Conservation (phyloP, 495 filamentous ascomycete species). For the Talaromyces trachyspermus region DNA sequence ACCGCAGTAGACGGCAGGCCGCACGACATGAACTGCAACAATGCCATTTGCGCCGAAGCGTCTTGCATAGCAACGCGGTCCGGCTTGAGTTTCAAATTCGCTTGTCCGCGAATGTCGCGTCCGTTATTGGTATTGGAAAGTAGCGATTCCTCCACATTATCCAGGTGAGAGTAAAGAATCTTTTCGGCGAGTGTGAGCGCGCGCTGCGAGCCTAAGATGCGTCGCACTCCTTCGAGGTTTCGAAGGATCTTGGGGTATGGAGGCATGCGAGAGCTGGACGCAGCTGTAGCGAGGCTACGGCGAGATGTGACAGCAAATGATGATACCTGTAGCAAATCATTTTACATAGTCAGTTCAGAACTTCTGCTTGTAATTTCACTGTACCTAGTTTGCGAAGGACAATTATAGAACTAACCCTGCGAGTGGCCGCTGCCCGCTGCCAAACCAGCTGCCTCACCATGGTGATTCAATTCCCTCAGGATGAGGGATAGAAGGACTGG, state of each 20-base stretch:
- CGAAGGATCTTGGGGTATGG: slow-evolving; percentile 57
- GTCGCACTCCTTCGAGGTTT: slow-evolving; percentile 58
- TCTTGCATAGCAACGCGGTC: slow-evolving; percentile 99
- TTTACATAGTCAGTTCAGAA: too few relatives aligned
- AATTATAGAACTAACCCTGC: slow-evolving; percentile 19
- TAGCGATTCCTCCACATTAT: slow-evolving; percentile 78
- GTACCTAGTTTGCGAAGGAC: too few relatives aligned
- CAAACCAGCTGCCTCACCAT: slow-evolving; percentile 32
- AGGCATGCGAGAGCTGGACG: slow-evolving; percentile 43
- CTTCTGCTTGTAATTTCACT: too few relatives aligned
- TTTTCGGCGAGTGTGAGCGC: slow-evolving; percentile 89
- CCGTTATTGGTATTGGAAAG: slow-evolving; percentile 75
- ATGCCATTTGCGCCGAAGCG: slow-evolving; percentile 95
- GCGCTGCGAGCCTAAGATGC: slow-evolving; percentile 57
- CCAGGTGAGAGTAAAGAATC: slow-evolving; percentile 93
- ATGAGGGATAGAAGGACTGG: too few relatives aligned
- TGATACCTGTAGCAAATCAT: slow-evolving; percentile 2
- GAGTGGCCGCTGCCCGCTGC: slow-evolving; percentile 24
- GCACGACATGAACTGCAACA: slow-evolving; percentile 98
- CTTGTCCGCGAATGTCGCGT: slow-evolving; percentile 70
- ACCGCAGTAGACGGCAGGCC: slow-evolving; percentile 86
- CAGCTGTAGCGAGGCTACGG: slow-evolving; percentile 24
- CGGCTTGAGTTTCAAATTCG: slow-evolving; percentile 94
- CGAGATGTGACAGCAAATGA: slow-evolving; percentile 2
- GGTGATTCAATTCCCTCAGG: too few relatives aligned